Base-by-base conservation (phyloP, 805 yeast genomes). In the Zygotorulaspora chibaensis region DNA sequence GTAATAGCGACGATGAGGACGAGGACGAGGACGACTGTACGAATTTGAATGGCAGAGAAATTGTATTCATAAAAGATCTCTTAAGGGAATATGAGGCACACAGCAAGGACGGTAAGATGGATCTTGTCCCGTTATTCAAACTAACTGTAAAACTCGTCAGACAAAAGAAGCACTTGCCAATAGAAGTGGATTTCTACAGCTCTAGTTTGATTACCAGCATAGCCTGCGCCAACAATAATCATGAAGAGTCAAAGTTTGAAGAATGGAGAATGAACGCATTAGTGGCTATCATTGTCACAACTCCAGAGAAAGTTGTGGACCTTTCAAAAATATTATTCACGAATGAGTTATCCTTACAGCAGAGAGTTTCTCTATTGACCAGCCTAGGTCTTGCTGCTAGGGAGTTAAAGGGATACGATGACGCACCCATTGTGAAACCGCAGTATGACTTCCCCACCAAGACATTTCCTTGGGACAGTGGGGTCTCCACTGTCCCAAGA, bases 281-380 rank as follows among this genome's bases (percentile, higher is more conserved):
- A 59, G 77, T 83, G 6, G 79, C 93, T 1, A 70, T 87, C 1
- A 67, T 86, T 13, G 81, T 76, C 0, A 69, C 81, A 0, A 72
- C 72, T 39, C 80, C 87, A 0, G 58, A 67, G 1, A 70, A 73
- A 23, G 59, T 81, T 0, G 52, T 65, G 0, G 56, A 61, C 8
- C 54, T 66, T 6, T 55, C 77, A 34, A 59, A 69, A 23, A 61
- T 82, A 13, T 67, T 89, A 13, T 68, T 79, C 29, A 71, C 75
- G 0, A 89, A 90, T 0, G 99, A 91, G 57, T 79, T 84, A 50
- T 87, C 96, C 0, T 62, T 93, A 15, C 93, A 85, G 50, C 90
- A 83, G 48, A 66, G 98, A 39, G 71, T 90, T 66, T 67, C 77
- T 25, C 70, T 90, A 8, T 63, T 93, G 15, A 78, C 90, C 3